Evolutionary conservation across 139 green algal genomes (phyloP).

Genomic region (Micractinium conductrix): DNA sequence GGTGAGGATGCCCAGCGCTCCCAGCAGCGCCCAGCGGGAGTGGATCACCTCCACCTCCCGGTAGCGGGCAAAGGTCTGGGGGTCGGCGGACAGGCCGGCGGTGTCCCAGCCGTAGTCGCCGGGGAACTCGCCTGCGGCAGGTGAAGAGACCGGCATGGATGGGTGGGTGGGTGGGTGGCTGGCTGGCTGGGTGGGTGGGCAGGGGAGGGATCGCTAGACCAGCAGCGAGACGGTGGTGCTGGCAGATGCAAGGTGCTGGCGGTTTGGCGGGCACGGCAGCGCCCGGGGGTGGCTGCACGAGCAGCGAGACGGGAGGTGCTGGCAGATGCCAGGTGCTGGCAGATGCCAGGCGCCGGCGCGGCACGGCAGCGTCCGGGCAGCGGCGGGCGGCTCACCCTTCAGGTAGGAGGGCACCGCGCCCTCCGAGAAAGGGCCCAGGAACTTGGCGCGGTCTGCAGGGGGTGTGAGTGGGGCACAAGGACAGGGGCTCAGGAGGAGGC

Average conservation of each 20-base stretch:
- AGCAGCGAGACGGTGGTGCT: too few relatives aligned
- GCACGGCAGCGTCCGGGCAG: too few relatives aligned
- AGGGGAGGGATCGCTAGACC: too few relatives aligned
- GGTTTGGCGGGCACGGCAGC: not conserved
- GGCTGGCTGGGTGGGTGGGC: too few relatives aligned
- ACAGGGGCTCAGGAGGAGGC: too few relatives aligned
- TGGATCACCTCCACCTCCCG: slow-evolving; percentile 88
- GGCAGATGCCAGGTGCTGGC: not conserved
- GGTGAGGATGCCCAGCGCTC: slow-evolving; percentile 69
- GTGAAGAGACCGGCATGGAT: not conserved
- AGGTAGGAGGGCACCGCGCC: slow-evolving; percentile 66
- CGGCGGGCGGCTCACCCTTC: slow-evolving; percentile 41
- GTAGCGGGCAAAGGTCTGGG: slow-evolving; percentile 81
- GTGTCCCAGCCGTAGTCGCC: slow-evolving; percentile 82
- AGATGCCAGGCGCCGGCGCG: too few relatives aligned
- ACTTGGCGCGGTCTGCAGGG: slow-evolving; percentile 85
- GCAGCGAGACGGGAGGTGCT: not conserved
- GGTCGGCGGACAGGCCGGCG: slow-evolving; percentile 86
- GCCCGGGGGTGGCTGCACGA: too few relatives aligned
- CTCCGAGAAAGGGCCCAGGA: slow-evolving; percentile 85
- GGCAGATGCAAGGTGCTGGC: not conserved
- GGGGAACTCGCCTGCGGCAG: slow-evolving; percentile 46
- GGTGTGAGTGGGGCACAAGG: too few relatives aligned
- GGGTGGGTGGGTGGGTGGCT: too few relatives aligned
- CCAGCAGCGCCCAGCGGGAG: slow-evolving; percentile 93